Evolutionary conservation across 495 filamentous ascomycete species (phyloP).

Genomic region (Penicillium soppii): DNA sequence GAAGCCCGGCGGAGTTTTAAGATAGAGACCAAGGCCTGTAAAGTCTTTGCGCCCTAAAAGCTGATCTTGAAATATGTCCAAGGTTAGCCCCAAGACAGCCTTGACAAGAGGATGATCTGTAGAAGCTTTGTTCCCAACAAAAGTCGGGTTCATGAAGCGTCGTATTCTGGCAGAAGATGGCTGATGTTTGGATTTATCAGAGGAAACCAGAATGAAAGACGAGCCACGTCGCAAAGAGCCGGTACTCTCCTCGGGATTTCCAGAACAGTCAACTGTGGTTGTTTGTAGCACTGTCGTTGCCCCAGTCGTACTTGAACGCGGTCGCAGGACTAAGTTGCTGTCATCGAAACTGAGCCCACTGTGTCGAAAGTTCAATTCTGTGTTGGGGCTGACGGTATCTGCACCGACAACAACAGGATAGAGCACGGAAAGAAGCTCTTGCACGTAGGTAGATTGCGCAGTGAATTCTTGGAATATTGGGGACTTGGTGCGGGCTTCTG

Average conservation of each 20-base stretch:
- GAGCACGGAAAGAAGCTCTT: constrained; percentile 71
- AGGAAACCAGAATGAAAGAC: constrained; percentile 84
- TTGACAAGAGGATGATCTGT: constrained; percentile 70
- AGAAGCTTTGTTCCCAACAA: constrained; percentile 45
- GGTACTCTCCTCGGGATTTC: constrained; percentile 48
- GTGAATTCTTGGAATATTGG: constrained; percentile 78
- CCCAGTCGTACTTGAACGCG: constrained; percentile 55
- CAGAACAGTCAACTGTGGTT: constrained; percentile 55
- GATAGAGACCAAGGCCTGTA: constrained; percentile 78
- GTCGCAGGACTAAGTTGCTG: constrained; percentile 76
- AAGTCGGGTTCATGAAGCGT: constrained; percentile 48
- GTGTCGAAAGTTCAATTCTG: constrained; percentile 76
- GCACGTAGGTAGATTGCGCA: constrained; percentile 70
- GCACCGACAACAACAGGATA: constrained; percentile 85
- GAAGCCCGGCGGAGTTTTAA: constrained; percentile 89
- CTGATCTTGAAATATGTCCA: constrained; percentile 79
- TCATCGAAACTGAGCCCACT: constrained; percentile 81
- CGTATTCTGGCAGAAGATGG: constrained; percentile 61
- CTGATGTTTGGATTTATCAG: constrained; percentile 55
- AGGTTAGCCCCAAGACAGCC: constrained; percentile 68
- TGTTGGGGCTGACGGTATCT: constrained; percentile 75
- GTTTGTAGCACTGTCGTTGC: constrained; percentile 65
- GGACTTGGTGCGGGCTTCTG: constrained; percentile 72
- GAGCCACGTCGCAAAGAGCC: constrained; percentile 69
- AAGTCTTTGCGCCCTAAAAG: constrained; percentile 85